phyloP scores from a whole-genome alignment of 2,329 filamentous ascomycete genomes.

The Colletotrichum simmondsii region DNA sequence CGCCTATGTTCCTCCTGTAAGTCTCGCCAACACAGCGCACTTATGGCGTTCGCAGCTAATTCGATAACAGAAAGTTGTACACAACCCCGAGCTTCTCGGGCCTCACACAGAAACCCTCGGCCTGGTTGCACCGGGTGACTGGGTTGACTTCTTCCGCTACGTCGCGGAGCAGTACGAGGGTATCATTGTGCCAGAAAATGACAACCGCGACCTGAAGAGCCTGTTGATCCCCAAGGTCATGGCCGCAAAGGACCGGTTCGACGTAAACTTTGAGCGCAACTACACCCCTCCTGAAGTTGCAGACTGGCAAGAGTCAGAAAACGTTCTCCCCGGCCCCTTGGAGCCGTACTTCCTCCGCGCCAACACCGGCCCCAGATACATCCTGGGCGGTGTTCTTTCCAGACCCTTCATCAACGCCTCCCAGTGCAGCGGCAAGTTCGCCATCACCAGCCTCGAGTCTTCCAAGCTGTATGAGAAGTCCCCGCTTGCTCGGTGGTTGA shows the following conservation, averaged over 20 bases:
- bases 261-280: constrained; percentile 63
- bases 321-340: constrained; percentile 47
- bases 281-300: constrained; percentile 56
- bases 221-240: constrained; percentile 65
- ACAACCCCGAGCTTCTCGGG: constrained; percentile 65
- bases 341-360: constrained; percentile 62
- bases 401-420: constrained; percentile 59
- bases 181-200: constrained; percentile 59
- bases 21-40: constrained; percentile 12
- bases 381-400: constrained; percentile 56
- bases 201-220: constrained; percentile 61
- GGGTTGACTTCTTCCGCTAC: constrained; percentile 71
- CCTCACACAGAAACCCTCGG: constrained; percentile 65
- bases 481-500: constrained; percentile 49
- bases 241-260: constrained; percentile 64
- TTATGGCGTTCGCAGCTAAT: neutral
- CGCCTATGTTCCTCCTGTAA: constrained; percentile 66
- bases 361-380: constrained; percentile 59
- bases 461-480: constrained; percentile 49
- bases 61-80: constrained; percentile 54
- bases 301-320: constrained; percentile 54
- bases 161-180: constrained; percentile 63
- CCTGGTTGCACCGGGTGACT: constrained; percentile 66
- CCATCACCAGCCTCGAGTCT: constrained; percentile 63
- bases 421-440: constrained; percentile 60